Base-by-base conservation (phyloP, 192 early-diverging fungal species). In the Linnemannia zychae region DNA sequence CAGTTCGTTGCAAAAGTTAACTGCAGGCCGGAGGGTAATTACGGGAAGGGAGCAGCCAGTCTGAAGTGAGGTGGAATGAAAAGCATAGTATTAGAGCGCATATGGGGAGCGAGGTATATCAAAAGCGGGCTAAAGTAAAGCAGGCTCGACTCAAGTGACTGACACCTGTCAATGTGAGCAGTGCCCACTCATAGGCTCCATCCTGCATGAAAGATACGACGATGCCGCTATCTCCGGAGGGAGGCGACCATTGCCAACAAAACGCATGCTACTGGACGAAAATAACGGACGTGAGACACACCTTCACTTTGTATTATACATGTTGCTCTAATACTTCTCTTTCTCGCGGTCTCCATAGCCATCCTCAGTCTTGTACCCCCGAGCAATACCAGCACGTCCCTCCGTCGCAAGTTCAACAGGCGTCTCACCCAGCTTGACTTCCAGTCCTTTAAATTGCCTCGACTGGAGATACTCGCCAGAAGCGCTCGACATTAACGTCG, bases 341-440 rank as follows among this genome's bases (percentile, higher is more conserved):
- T 76, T 85, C 53, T 85, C 83, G 20, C 83, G 83, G 18, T 69
- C 74, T 13, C 31, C n/a, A 53, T 79, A 85, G 6, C 83, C 83
- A 16, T 63, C 68, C 49, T 85, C 83, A 4, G 83, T 72, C 37
- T 85, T 85, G 65, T 97, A 97, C 4, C 95, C 95, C 57, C 92
- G 89, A 17, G 98, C 98, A 87, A 98, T 96, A 3, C 98, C 97
- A n/a, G 91, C 90, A 37, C 95, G 88, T 11, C 98, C 98, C 73
- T 98, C 96, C 11, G 88, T 86, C 0, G 92, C 93, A 40, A 83
- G 79, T 38, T 84, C 82, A 22, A 92, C 92, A 71, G 92, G 90
- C 34, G 91, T 91, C 68, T 94, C 88, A 3, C 93, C 94, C 28
- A 93, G 76, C 34, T 93, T 88, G 52, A 94, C 91, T 46, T 97